phyloP scores from a whole-genome alignment of 2,329 filamentous ascomycete species.

The Paecilomyces sp. region DNA sequence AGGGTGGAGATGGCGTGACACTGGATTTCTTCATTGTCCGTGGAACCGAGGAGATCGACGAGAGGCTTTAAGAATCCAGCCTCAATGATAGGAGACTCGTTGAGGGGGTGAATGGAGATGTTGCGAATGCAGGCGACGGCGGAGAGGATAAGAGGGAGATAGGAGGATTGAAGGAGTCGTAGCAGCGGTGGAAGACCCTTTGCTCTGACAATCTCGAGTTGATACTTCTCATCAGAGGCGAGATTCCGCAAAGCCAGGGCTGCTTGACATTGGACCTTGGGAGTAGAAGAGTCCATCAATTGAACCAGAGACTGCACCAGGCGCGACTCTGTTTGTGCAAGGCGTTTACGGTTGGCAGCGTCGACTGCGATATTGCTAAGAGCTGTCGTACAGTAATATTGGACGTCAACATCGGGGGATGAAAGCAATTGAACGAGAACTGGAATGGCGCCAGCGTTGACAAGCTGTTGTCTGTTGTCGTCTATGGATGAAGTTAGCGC shows the following conservation, averaged over 20 bases:
- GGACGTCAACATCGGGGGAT: constrained; percentile 90
- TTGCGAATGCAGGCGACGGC: constrained; percentile 98
- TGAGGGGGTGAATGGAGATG: constrained; percentile 95
- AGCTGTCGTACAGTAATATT: constrained; percentile 98
- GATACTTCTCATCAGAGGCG: constrained; percentile 96
- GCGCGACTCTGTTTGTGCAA: constrained; percentile 83
- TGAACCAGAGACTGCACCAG: constrained; percentile 91
- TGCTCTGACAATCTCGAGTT: constrained; percentile 91
- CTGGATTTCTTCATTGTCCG: constrained; percentile 97
- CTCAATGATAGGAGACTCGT: constrained; percentile 98
- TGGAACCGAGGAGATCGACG: constrained; percentile 88
- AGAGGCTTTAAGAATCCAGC: constrained; percentile 90
- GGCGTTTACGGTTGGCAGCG: constrained; percentile 77
- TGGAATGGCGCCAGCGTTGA: constrained; percentile 95
- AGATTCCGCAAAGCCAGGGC: constrained; percentile 89
- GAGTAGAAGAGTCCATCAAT: constrained; percentile 93
- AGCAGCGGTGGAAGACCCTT: constrained; percentile 79
- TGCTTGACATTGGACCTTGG: constrained; percentile 96
- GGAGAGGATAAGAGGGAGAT: constrained; percentile 89
- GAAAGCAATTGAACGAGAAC: constrained; percentile 92
- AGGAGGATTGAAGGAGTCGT: constrained; percentile 86
- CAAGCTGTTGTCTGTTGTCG: constrained; percentile 94
- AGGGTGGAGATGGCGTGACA: constrained; percentile 97
- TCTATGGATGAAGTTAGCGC: constrained; percentile 48
- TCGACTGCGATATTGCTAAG: constrained; percentile 98